These are phyloP conservation scores for Linanthus parryae DNA, from an alignment of 148 eudicot genomes.

Conservation along the genomic window DNA sequence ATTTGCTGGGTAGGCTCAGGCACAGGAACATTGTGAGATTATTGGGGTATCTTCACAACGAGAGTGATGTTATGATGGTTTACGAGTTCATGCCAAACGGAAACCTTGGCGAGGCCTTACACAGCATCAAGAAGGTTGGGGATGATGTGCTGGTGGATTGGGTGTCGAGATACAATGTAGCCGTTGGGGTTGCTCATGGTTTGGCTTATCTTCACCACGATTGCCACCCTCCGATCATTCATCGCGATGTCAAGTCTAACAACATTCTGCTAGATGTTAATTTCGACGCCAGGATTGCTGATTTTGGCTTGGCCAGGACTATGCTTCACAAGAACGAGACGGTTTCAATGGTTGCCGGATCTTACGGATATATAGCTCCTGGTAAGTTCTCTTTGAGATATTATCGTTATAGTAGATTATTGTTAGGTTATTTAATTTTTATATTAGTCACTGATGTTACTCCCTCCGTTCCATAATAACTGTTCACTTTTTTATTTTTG, in stretches of 20 bases:
- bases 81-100: conserved; percentile 94
- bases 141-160: conserved; percentile 75
- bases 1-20: conserved; percentile 68
- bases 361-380: conserved; percentile 96
- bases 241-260: conserved; percentile 82
- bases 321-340: conserved; percentile 74
- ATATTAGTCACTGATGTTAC: no score
- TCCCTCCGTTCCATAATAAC: no score
- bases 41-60: conserved; percentile 66
- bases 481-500: no score
- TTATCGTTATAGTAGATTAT: no score
- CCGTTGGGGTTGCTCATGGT: conserved; percentile 90
- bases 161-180: conserved; percentile 79
- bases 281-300: conserved; percentile 82
- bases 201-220: conserved; percentile 90
- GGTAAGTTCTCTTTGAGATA: no score
- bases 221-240: conserved; percentile 79
- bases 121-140: conserved; percentile 47
- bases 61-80: conserved; percentile 70
- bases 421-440: no score
- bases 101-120: conserved; percentile 76
- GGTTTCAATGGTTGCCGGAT: conserved; percentile 86
- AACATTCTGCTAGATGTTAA: conserved; percentile 78
- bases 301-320: conserved; percentile 83
- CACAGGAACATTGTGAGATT: conserved; percentile 83